These are phyloP conservation scores for Mercurialis annua DNA, from an alignment of 345 rosid genomes.

Conservation along the genomic window DNA sequence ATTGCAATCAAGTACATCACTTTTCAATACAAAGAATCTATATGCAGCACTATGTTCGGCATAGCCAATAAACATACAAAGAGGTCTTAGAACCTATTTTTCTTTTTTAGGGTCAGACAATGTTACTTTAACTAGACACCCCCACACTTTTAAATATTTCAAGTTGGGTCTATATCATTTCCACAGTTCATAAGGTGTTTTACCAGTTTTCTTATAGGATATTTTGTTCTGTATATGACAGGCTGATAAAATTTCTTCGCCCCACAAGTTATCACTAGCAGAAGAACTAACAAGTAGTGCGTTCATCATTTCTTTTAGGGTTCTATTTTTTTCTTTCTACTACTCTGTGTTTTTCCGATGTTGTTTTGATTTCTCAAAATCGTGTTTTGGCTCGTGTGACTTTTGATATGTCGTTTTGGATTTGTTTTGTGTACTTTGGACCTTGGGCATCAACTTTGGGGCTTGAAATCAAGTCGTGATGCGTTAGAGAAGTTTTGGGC, in stretches of 20 bases:
- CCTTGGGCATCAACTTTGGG: no score
- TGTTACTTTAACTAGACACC: background rate
- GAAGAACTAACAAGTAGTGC: background rate
- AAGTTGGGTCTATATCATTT: background rate
- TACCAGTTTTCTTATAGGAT: background rate
- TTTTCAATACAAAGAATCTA: background rate
- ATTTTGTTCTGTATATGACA: slow-evolving; percentile 3
- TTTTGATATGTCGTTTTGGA: no score
- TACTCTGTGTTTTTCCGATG: no score
- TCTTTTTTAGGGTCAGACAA: slow-evolving; percentile 1
- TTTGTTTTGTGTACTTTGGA: no score
- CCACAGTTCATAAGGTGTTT: background rate
- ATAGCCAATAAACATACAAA: slow-evolving; percentile 6
- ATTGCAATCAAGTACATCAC: background rate
- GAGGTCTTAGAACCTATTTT: background rate
- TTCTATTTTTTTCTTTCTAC: background rate
- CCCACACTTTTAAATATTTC: background rate
- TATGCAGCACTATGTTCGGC: background rate
- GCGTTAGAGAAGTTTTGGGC: no score
- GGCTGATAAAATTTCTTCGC: background rate
- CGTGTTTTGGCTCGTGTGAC: no score
- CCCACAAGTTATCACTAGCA: background rate
- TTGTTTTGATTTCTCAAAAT: no score
- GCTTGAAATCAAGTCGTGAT: no score
- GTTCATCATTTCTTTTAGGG: background rate